Conservation (phyloP, 257 asterid species). For the Solanum chiquidenum region DNA sequence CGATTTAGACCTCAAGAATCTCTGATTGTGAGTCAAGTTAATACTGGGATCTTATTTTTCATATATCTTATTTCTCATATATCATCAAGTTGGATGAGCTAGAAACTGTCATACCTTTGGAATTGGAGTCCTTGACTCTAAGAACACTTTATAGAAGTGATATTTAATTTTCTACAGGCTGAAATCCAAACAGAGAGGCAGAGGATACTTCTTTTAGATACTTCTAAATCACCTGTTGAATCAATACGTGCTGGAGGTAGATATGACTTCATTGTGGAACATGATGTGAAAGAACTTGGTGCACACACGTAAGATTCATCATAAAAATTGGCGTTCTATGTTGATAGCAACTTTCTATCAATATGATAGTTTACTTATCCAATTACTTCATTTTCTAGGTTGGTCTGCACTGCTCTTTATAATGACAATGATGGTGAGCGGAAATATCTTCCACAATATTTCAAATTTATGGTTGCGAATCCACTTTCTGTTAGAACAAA, state of each 20-base stretch:
- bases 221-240: constrained; percentile 88
- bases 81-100: not conserved
- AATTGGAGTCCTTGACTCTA: not conserved
- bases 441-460: constrained; percentile 96
- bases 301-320: constrained; percentile 80
- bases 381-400: constrained; percentile 23
- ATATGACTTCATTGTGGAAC: constrained; percentile 97
- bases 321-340: constrained; percentile 6
- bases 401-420: constrained; percentile 97
- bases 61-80: not conserved
- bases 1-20: not conserved
- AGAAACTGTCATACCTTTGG: not conserved
- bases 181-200: constrained; percentile 98
- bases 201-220: constrained; percentile 82
- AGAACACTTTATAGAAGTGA: not conserved
- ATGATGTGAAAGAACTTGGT: constrained; percentile 97
- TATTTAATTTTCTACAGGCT: constrained; percentile 47
- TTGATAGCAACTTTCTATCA: not conserved
- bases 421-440: constrained; percentile 80
- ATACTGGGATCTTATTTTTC: not conserved
- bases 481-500: constrained; percentile 96
- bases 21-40: not conserved
- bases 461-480: constrained; percentile 89
- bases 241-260: constrained; percentile 95
- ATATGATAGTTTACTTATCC: not conserved